Conservation (phyloP, 2,329 filamentous ascomycete species). For the Orbilia brochopaga region DNA sequence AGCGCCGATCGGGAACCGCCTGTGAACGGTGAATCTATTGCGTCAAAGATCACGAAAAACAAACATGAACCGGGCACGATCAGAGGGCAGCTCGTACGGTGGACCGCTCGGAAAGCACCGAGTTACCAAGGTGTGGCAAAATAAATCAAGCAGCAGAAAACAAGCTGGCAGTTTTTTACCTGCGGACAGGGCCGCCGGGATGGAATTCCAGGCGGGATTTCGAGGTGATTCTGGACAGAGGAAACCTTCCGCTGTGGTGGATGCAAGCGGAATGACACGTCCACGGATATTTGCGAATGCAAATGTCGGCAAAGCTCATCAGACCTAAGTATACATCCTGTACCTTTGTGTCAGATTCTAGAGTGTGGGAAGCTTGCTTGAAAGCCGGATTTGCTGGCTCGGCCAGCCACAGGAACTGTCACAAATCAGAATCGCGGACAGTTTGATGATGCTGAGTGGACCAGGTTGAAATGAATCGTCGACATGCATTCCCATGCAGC, state of each 20-base stretch:
- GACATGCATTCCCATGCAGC: too few species aligned
- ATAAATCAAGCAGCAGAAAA: neutral
- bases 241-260: slow-evolving; percentile 20
- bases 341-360: neutral
- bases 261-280: slow-evolving; percentile 25
- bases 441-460: too few species aligned
- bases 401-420: too few species aligned
- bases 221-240: slow-evolving; percentile 14
- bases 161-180: neutral
- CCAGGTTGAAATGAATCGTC: too few species aligned
- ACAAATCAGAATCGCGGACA: too few species aligned
- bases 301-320: neutral
- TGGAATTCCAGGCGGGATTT: slow-evolving; percentile 13
- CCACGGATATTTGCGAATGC: slow-evolving; percentile 2
- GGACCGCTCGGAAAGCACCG: slow-evolving; percentile 36
- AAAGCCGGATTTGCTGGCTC: slow-evolving; percentile 3
- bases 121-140: slow-evolving; percentile 37
- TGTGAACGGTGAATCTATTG: slow-evolving; percentile 17
- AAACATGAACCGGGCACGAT: neutral
- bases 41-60: slow-evolving; percentile 37
- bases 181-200: neutral
- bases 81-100: neutral
- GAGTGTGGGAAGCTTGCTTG: slow-evolving; percentile 10
- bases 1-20: neutral
- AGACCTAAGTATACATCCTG: neutral